These are phyloP conservation scores for Kwoniella mangroviensis DNA, from an alignment of 768 basidiomycete species.

Conservation along the genomic window DNA sequence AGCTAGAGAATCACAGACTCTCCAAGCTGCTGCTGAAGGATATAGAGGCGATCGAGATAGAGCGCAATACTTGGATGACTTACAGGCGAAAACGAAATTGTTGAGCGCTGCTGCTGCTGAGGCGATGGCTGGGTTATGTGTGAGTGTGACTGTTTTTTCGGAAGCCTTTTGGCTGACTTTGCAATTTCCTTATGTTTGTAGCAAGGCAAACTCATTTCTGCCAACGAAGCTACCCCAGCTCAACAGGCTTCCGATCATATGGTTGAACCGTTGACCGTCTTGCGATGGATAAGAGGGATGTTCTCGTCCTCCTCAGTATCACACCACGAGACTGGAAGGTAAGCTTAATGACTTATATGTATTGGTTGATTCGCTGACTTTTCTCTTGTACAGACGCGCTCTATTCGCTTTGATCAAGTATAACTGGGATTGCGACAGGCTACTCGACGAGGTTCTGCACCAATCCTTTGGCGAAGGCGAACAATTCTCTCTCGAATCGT, in stretches of 20 bases:
- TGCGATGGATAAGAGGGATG: constrained; percentile 56
- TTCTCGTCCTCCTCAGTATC: constrained; percentile 40
- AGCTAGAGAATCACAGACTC: constrained; percentile 72
- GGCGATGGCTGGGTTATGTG: constrained; percentile 83
- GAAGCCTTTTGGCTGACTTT: too few relatives aligned
- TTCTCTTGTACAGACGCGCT: constrained; percentile 68
- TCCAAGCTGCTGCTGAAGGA: constrained; percentile 67
- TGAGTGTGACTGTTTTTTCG: constrained; percentile 61
- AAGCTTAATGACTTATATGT: constrained; percentile 4
- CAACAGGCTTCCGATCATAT: constrained; percentile 37
- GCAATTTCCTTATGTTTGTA: constrained; percentile 50
- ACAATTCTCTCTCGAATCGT: constrained; percentile 53
- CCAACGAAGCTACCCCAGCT: constrained; percentile 38
- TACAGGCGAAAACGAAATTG: constrained; percentile 67
- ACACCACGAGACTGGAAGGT: constrained; percentile 44
- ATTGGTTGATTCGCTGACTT: constrained; percentile 26
- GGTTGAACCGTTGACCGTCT: constrained; percentile 51
- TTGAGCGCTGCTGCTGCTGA: constrained; percentile 83
- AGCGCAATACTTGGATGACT: constrained; percentile 58
- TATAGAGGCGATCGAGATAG: constrained; percentile 66
- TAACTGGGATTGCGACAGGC: constrained; percentile 63
- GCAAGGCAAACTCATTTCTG: constrained; percentile 75
- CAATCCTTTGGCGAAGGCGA: constrained; percentile 67
- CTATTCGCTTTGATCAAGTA: constrained; percentile 70
- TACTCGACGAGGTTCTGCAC: constrained; percentile 70